Base-by-base conservation (phyloP, 116 monocot genomes). In the Phalaenopsis hybrid region DNA sequence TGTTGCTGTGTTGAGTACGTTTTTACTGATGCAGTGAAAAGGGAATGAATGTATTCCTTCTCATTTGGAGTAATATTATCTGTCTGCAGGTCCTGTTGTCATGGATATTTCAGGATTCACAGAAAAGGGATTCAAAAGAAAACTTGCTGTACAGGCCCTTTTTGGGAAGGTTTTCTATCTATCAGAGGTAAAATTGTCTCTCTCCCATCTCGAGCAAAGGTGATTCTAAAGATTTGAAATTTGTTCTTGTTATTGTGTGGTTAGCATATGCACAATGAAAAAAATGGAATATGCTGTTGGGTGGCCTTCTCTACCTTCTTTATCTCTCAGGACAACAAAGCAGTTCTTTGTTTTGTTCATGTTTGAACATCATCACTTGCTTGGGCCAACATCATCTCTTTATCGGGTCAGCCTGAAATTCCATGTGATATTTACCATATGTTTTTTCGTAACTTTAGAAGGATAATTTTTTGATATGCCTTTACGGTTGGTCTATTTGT, bases 61-160 rank as follows among this genome's bases (percentile, higher is more conserved):
- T 72, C 18, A 75, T 75, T 75, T 75, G 46, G 12, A 3, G 65
- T 12, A 45, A 75, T 46, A 4, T 75, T 16, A n/a, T 46, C 7
- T 77, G 6, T 79, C 83, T 85, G 69, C 91, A 98, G 98, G 98
- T 44, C 98, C 95, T 52, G 93, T 95, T 79, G 92, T 92, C 72
- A 94, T 98, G 92, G 92, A 98, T 86, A 81, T 88, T 55, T 88
- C 90, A 44, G 95, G 93, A 82, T 98, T 98, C 74, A 95, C 92
- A 78, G 92, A 93, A 75, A 90, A 87, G 83, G 92, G 95, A 69
- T 89, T 92, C 50, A 89, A 93, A 82, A 84, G 95, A 37, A 98
- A 93, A 79, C 83, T 98, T 87, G 93, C 90, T 80, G 95, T 98
- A 23, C 91, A 92, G 79, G 82, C 82, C 15, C 86, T 98, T 44